Conservation (phyloP, 306 rosid genomes). For the Acacia acuminata region DNA sequence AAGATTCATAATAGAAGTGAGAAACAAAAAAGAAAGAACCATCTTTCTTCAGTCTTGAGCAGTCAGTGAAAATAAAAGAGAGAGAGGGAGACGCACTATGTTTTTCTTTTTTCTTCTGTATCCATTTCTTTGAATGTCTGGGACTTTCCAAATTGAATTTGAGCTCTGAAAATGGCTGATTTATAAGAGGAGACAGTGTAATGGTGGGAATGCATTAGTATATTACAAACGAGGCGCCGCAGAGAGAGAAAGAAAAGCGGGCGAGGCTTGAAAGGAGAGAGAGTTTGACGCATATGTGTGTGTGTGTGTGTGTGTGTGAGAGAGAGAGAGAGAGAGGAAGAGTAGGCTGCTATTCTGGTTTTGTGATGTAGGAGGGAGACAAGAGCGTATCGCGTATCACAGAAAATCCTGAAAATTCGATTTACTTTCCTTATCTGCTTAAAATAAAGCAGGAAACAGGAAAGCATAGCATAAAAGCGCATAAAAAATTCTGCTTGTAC, state of each 20-base stretch:
- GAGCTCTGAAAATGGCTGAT: not conserved
- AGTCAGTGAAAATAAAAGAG: not conserved
- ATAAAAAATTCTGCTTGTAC: slow-evolving; percentile 14
- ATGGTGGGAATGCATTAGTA: slow-evolving; percentile 37
- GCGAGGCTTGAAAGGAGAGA: not conserved
- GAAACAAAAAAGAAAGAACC: not conserved
- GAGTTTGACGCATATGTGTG: slow-evolving; percentile 4
- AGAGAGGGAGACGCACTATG: not conserved
- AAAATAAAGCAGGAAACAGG: slow-evolving; percentile 31
- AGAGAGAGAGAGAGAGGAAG: slow-evolving; percentile 25
- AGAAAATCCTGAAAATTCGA: slow-evolving; percentile 74
- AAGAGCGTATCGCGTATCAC: slow-evolving; percentile 82
- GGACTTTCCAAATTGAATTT: slow-evolving; percentile 6
- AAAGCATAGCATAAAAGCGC: slow-evolving; percentile 35
- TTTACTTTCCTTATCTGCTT: slow-evolving; percentile 45
- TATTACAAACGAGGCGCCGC: slow-evolving; percentile 22
- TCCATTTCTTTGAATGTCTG: not conserved
- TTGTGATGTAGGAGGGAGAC: slow-evolving; percentile 55
- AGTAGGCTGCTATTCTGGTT: slow-evolving; percentile 18
- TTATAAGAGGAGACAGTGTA: slow-evolving; percentile 18
- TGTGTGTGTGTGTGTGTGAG: not conserved
- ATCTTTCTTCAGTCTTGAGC: not conserved
- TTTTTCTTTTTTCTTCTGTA: not conserved
- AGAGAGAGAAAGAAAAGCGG: slow-evolving; percentile 6
- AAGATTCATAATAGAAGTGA: not conserved